Evolutionary conservation across 2,329 filamentous ascomycete genomes (phyloP), one percentile per base, ranked within the genome.

Genomic region (Paraconiothyrium sp.): DNA sequence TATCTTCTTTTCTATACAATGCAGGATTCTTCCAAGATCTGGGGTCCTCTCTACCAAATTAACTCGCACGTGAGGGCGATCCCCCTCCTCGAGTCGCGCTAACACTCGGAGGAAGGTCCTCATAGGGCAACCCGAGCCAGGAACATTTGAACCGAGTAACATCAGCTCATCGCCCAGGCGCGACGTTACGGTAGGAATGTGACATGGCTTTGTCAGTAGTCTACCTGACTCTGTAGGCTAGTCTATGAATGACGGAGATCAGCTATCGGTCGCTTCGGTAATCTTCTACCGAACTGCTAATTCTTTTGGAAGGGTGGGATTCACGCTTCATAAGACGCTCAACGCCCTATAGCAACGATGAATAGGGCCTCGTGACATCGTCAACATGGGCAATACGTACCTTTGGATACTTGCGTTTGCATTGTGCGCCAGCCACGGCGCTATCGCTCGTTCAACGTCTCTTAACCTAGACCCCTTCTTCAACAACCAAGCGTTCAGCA

Each of bases 401-500:
- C 1, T 24, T 16, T 47, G 41, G 54, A 16, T 24, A 10, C 32
- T 56, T n/a, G 41, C 39, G 8, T 7, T 56, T 11, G 43, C 41
- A 24, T 37, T 20, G 10, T 56, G 6, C 27, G 22, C 43, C 22
- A 32, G 30, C 32, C 39, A 32, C 20, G 43, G 54, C 20, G 43
- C 22, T 16, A 6, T 56, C 24, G 43, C 54, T n/a, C 27, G 51
- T 30, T 67, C 60, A 11, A 60, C 72, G 1, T 64, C 66, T 16
- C 48, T 77, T 2, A 60, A 70, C 13, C 66, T 84, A 24, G 68
- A 72, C 0, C 20, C 70, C 0, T 76, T 77, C 46, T 82, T 81
- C 72, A 84, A 85, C 72, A 84, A 84, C 67, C 83, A 82, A 58
- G 83, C 74, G 1, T 84, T 85, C 60, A 81, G 81, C 3, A 75